Evolutionary conservation across 768 basidiomycete genomes (phyloP).

Genomic region (Agrocybe chaxingu): DNA sequence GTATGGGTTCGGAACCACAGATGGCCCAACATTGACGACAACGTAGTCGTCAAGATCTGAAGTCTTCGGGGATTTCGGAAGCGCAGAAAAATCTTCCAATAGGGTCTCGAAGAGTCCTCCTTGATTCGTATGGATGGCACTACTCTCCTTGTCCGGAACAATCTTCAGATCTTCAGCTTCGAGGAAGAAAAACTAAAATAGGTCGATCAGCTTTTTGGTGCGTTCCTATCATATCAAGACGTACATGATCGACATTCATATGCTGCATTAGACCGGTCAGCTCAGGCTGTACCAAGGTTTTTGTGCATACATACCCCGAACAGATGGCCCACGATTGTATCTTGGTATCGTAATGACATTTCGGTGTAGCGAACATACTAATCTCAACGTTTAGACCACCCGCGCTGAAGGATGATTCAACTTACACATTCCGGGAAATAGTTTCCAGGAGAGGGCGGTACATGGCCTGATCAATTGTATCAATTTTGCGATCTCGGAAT

Average conservation of each 20-base stretch:
- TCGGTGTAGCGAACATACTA: slow-evolving; percentile 69
- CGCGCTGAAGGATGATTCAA: slow-evolving; percentile 2
- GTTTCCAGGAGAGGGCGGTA: slow-evolving; percentile 77
- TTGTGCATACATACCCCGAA: slow-evolving; percentile 54
- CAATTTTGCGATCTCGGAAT: not conserved
- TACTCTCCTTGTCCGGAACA: slow-evolving; percentile 19
- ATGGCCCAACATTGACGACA: slow-evolving; percentile 76
- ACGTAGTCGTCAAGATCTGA: slow-evolving; percentile 64
- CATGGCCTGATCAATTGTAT: slow-evolving; percentile 58
- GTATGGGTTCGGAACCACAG: slow-evolving; percentile 86
- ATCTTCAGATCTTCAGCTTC: slow-evolving; percentile 54
- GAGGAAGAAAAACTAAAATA: slow-evolving; percentile 50
- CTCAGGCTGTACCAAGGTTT: not conserved
- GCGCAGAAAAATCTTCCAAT: slow-evolving; percentile 58
- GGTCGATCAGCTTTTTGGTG: slow-evolving; percentile 11
- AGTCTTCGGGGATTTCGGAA: slow-evolving; percentile 50
- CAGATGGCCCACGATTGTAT: slow-evolving; percentile 83
- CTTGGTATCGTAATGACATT: slow-evolving; percentile 78
- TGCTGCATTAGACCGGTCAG: slow-evolving; percentile 41
- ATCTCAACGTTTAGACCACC: slow-evolving; percentile 11
- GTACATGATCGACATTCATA: slow-evolving; percentile 82
- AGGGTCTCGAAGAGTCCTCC: slow-evolving; percentile 54
- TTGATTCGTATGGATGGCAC: slow-evolving; percentile 14
- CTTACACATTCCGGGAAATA: slow-evolving; percentile 87
- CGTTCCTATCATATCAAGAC: slow-evolving; percentile 13